A percentile compares a stretch with the other conserved stretches of the same genome.
These are phyloP conservation scores for Oryza longistaminata DNA, from an alignment of 176 grass and related monocot genomes.

Conservation along the genomic window DNA sequence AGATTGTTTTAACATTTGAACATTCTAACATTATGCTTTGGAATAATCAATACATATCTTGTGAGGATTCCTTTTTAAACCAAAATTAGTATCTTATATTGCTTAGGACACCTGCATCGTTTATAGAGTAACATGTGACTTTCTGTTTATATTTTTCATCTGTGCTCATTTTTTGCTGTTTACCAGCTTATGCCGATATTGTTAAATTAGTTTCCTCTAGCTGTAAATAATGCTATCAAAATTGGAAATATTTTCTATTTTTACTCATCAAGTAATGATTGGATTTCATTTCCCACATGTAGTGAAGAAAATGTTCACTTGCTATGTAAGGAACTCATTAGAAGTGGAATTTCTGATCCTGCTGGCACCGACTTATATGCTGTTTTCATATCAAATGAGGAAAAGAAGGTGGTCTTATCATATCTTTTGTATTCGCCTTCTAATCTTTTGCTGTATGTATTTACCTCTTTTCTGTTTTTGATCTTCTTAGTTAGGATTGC, in stretches of 20 bases:
- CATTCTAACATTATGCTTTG: background rate
- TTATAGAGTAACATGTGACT: constrained; percentile 1
- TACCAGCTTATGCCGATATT: background rate
- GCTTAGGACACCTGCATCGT: background rate
- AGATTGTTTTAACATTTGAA: background rate
- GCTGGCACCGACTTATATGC: constrained; percentile 66
- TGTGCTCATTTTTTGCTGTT: background rate
- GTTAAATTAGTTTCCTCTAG: background rate
- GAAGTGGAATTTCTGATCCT: constrained; percentile 56
- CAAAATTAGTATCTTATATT: background rate
- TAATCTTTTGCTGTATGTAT: background rate
- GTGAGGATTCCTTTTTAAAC: background rate
- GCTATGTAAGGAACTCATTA: constrained; percentile 70
- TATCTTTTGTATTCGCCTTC: background rate
- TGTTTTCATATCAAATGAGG: constrained; percentile 88
- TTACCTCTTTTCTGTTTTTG: background rate
- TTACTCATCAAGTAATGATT: background rate
- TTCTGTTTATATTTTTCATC: constrained; percentile 4
- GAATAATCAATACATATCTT: background rate
- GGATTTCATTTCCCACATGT: constrained; percentile 29
- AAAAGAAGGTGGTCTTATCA: constrained; percentile 53
- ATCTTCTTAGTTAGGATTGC: constrained; percentile 3
- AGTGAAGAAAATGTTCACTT: constrained; percentile 96
- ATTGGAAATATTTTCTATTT: constrained; percentile 2
- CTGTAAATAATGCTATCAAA: background rate